Base-by-base conservation (phyloP, 1,284 basidiomycete genomes). In the Entoloma clypeatum region DNA sequence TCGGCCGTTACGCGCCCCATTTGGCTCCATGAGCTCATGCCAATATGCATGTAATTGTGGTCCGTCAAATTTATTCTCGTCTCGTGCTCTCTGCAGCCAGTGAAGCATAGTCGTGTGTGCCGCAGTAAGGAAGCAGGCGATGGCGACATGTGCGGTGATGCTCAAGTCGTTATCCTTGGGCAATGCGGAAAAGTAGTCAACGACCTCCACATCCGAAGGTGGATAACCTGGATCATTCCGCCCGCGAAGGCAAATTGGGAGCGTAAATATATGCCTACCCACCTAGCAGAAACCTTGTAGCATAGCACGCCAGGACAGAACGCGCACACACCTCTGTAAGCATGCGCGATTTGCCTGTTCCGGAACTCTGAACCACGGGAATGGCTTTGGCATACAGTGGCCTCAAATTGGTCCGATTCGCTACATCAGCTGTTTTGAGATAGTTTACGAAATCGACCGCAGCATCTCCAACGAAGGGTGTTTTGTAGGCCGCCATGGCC, bases 201-300 rank as follows among this genome's bases (percentile, higher is more conserved):
- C 28, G 4, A 50, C 43, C 4, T 18, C 26, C 14, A 14, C 11
- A 13, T 51, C 49, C 33, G 16, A 16, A 34, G 37, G 43, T 25
- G 49, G 49, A 39, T 44, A 51, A 22, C 47, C 41, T 5, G 38
- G 41, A 46, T 21, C 38, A 34, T 13, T 11, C 9, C 25, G 17
- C 38, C 19, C 14, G 13, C 49, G 47, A 47, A 51, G 32, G 39
- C 49, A 47, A 41, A 51, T 49, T 18, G 47, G 47, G 39, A 49
- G 41, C 6, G 47, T 49, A 37, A 51, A 51, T 39, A 45, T 47
- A 5, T 41, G 21, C 23, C 16, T 38, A 30, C 47, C 47, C 41
- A 27, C 43, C 49, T 51, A 38, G 36, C 18, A 26, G 3, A 34
- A 36, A 39, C 16, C 32, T 19, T 9, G 16, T 32, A 32, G 22